Evolutionary conservation across 768 basidiomycete genomes (phyloP), one percentile per base, ranked within the genome.

Genomic region (Trametes meyenii): DNA sequence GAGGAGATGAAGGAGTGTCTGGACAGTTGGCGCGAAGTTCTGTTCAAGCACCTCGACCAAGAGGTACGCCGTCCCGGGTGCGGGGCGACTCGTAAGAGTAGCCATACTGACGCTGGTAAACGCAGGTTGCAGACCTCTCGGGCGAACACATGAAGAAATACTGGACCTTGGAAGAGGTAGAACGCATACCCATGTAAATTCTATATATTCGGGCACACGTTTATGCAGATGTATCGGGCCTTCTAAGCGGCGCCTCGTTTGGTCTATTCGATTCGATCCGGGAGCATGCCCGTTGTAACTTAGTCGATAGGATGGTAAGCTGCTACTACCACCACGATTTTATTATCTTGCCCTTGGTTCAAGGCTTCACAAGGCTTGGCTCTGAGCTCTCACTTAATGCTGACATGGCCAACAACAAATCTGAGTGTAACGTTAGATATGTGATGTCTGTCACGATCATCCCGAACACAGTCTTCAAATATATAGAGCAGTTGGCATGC

Each of bases 21-120:
- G 16, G 83, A 85, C 62, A 71, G 76, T 39, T 82, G 83, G 63
- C 72, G 78, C 38, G 78, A 76, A 26, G 80, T 83, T 6, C 71
- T 84, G 21, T 84, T 83, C 69, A 67, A 62, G 29, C 84, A 85
- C 65, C 75, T 85, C 1, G 83, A 85, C 68, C 75, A 84, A 69
- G 83, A 85, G 74, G 82, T 81, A 58, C 24, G 72, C 46, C 23
- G 0, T 48, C 46, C 21, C 42, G 6, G 44, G 12, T 40, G 10
- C 16, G 21, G 29, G 24, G 19, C 7, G 36, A 16, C 19, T 29
- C 66, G 21, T 38, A 19, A 3, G 3, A 29, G 10, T 35, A 39
- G 13, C 19, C 38, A 46, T 10, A 50, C 29, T 17, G 14, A 48
- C 46, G 23, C 13, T 26, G 38, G 26, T 12, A 2, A 2, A n/a